Evolutionary conservation across 257 asterid species (phyloP).

Genomic region (Oldenlandia corymbosa): DNA sequence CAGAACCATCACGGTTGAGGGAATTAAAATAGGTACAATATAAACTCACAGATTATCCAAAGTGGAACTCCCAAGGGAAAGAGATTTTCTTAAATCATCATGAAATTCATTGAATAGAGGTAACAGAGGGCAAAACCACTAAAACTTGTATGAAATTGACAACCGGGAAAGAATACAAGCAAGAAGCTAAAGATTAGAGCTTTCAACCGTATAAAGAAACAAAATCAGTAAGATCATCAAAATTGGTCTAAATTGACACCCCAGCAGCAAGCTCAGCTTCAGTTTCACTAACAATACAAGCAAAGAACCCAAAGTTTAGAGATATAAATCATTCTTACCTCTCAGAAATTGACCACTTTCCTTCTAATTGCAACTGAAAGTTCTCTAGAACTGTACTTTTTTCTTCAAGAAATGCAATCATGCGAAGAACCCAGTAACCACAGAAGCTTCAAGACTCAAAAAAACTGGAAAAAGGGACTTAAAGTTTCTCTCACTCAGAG

Average conservation of each 20-base stretch:
- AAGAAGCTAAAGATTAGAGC: too few relatives aligned
- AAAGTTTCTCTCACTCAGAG: neutral
- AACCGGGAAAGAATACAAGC: too few relatives aligned
- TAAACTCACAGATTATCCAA: too few relatives aligned
- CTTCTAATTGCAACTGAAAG: neutral
- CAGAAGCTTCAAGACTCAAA: neutral
- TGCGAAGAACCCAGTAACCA: neutral
- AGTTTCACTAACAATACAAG: neutral
- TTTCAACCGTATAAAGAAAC: too few relatives aligned
- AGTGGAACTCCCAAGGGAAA: too few relatives aligned
- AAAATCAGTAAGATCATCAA: neutral
- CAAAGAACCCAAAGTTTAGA: neutral
- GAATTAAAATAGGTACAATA: too few relatives aligned
- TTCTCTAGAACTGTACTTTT: slow-evolving; percentile 2
- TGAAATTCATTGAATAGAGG: too few relatives aligned
- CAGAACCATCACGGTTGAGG: too few relatives aligned
- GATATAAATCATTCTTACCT: neutral
- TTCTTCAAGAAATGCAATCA: too few relatives aligned
- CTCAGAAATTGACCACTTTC: neutral
- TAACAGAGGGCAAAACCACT: too few relatives aligned
- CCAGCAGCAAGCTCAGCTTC: neutral
- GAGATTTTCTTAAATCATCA: too few relatives aligned
- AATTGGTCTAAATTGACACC: neutral
- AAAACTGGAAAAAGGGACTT: neutral
- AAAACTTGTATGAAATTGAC: too few relatives aligned